phyloP scores from a whole-genome alignment of 148 eudicot genomes.

The Cornus suecica region DNA sequence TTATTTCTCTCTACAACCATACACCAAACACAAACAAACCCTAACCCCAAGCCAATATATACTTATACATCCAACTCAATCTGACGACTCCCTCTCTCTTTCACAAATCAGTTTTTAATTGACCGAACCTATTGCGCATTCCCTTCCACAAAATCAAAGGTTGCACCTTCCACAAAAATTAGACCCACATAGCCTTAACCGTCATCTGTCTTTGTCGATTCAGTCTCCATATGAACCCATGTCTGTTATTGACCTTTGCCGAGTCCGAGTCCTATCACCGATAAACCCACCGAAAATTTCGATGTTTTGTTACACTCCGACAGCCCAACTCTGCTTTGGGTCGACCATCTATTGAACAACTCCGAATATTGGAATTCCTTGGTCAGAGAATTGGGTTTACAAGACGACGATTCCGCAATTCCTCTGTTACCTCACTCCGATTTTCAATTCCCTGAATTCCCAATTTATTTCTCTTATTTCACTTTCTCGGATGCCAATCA shows the following conservation, averaged over 20 bases:
- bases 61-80: no score
- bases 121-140: no score
- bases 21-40: no score
- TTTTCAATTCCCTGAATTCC: slow-evolving; percentile 42
- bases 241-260: slow-evolving; percentile 72
- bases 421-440: slow-evolving; percentile 31
- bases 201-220: no score
- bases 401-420: slow-evolving; percentile 57
- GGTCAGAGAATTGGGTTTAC: slow-evolving; percentile 72
- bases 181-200: no score
- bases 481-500: slow-evolving; percentile 24
- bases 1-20: no score
- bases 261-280: slow-evolving; percentile 54
- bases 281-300: slow-evolving; percentile 9
- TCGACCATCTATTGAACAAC: slow-evolving; percentile 47
- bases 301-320: slow-evolving; percentile 14
- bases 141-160: no score
- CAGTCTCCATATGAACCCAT: slow-evolving; percentile 73
- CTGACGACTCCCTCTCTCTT: no score
- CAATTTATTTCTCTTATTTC: slow-evolving; percentile 37
- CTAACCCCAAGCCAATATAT: no score
- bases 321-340: slow-evolving; percentile 24
- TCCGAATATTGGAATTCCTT: slow-evolving; percentile 85
- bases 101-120: no score
- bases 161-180: no score